Evolutionary conservation across 2,329 filamentous ascomycete genomes (phyloP).

Genomic region (Monilinia laxa): DNA sequence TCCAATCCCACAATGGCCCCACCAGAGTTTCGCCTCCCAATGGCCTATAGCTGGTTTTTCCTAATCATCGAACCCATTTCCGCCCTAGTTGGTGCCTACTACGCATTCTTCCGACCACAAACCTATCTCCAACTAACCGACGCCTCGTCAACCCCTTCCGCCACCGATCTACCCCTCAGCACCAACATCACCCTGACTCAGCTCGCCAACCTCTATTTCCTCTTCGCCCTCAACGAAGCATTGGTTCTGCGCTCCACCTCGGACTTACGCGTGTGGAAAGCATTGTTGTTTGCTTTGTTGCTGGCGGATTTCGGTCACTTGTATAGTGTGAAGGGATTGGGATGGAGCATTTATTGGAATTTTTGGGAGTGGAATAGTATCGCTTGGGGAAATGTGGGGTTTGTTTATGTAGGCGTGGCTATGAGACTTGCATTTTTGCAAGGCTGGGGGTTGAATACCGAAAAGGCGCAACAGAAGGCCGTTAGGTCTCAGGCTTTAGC

Average conservation of each 20-base stretch:
- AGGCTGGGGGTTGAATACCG: slow-evolving; percentile 52
- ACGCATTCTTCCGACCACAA: slow-evolving; percentile 50
- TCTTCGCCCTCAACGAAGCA: slow-evolving; percentile 76
- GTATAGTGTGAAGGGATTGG: slow-evolving; percentile 62
- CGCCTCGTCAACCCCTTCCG: slow-evolving; percentile 37
- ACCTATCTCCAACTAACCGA: slow-evolving; percentile 66
- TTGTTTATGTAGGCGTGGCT: slow-evolving; percentile 65
- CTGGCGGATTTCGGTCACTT: slow-evolving; percentile 77
- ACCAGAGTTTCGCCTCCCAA: slow-evolving; percentile 52
- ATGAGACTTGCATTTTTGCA: slow-evolving; percentile 59
- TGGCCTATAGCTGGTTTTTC: slow-evolving; percentile 70
- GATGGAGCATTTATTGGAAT: slow-evolving; percentile 57
- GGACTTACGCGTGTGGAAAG: slow-evolving; percentile 68
- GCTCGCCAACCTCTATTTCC: slow-evolving; percentile 74
- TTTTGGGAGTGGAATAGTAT: slow-evolving; percentile 63
- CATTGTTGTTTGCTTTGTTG: slow-evolving; percentile 64
- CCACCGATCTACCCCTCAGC: slow-evolving; percentile 49
- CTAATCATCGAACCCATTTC: slow-evolving; percentile 66
- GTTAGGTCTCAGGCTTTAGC: not conserved
- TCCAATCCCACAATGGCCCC: too few species aligned
- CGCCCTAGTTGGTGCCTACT: slow-evolving; percentile 53
- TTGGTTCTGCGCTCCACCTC: slow-evolving; percentile 68
- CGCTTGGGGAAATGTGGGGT: slow-evolving; percentile 66
- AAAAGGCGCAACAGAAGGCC: slow-evolving; percentile 14
- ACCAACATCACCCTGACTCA: slow-evolving; percentile 70